These are phyloP conservation scores for Rhodocollybia butyracea DNA, from an alignment of 768 basidiomycete species.

Conservation along the genomic window DNA sequence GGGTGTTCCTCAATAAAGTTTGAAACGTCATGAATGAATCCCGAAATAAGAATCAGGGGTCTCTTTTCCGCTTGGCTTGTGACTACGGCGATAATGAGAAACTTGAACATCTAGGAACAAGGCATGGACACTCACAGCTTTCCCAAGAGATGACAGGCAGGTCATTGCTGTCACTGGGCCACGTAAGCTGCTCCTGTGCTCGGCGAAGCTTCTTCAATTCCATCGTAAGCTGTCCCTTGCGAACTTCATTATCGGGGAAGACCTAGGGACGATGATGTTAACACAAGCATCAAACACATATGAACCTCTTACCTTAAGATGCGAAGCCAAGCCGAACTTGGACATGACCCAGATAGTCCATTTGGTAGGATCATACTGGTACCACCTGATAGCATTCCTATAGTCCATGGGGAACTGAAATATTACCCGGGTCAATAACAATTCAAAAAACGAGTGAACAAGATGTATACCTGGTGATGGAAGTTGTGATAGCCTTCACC, in stretches of 20 bases:
- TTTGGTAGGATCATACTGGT: conserved; percentile 90
- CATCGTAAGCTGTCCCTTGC: conserved; percentile 95
- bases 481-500: conserved; percentile 99
- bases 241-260: conserved; percentile 55
- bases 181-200: conserved; percentile 70
- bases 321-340: conserved; percentile 62
- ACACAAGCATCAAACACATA: not conserved
- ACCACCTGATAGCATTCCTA: conserved; percentile 93
- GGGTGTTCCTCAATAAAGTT: conserved; percentile 89
- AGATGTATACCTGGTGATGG: conserved; percentile 61
- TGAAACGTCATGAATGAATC: conserved; percentile 90
- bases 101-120: conserved; percentile 16
- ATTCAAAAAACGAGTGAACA: not conserved
- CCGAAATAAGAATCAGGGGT: conserved; percentile 81
- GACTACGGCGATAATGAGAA: conserved; percentile 38
- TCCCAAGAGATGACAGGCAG: conserved; percentile 43
- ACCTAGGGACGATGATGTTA: conserved; percentile 23
- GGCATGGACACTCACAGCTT: conserved; percentile 18
- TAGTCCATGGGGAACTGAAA: conserved; percentile 92
- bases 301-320: conserved; percentile 49
- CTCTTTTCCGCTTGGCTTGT: conserved; percentile 77
- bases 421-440: not conserved
- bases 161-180: conserved; percentile 76
- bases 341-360: conserved; percentile 79
- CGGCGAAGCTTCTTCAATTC: conserved; percentile 82